A percentile compares a stretch with the other conserved stretches of the same genome.
Conservation (phyloP, 768 basidiomycete genomes). For the Pulveroboletus ravenelii region DNA sequence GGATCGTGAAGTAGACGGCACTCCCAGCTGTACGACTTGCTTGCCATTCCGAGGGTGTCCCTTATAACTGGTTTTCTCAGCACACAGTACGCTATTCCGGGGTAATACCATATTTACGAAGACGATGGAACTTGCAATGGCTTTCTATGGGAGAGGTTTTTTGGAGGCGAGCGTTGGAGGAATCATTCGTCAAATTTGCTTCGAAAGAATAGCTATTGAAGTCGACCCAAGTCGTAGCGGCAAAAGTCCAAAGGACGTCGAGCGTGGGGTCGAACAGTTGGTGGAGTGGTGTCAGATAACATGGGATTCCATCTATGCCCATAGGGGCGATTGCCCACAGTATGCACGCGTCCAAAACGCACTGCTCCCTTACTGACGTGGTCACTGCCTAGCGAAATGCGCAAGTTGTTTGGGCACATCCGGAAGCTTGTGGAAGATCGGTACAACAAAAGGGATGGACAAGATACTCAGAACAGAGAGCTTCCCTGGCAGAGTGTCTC, state of each 20-base stretch:
- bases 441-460: conserved; percentile 41
- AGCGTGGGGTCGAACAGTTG: conserved; percentile 63
- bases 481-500: conserved; percentile 80
- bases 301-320: conserved; percentile 78
- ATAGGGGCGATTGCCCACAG: conserved; percentile 69
- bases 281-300: conserved; percentile 76
- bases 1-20: conserved; percentile 63
- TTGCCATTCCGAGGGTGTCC: background rate
- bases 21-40: conserved; percentile 52
- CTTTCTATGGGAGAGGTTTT: conserved; percentile 75
- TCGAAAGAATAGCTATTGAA: conserved; percentile 75
- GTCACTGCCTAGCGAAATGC: conserved; percentile 55
- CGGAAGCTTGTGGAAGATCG: conserved; percentile 68
- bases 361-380: conserved; percentile 2
- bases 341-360: conserved; percentile 35
- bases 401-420: conserved; percentile 62
- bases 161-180: conserved; percentile 76
- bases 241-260: conserved; percentile 56
- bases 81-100: conserved; percentile 70
- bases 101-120: conserved; percentile 67
- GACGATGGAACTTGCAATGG: conserved; percentile 76
- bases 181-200: conserved; percentile 62
- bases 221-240: conserved; percentile 70
- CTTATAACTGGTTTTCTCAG: conserved; percentile 32
- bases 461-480: conserved; percentile 44